Evolutionary conservation across 2,329 filamentous ascomycete species (phyloP).

Genomic region (Phaeosphaeriaceae sp.): DNA sequence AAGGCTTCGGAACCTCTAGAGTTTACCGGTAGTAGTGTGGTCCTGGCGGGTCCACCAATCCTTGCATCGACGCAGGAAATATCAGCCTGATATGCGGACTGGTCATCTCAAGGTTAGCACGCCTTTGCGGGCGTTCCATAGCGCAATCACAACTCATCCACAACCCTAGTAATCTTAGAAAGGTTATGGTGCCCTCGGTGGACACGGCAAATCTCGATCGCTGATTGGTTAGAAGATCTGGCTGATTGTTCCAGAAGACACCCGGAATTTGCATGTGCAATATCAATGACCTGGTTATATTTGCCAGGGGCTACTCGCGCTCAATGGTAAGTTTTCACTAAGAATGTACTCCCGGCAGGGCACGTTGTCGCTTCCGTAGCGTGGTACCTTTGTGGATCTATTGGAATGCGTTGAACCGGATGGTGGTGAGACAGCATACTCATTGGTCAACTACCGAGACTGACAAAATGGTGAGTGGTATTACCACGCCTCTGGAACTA

Average conservation of each 20-base stretch:
- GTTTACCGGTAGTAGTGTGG: conserved; percentile 29
- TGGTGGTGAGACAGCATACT: conserved; percentile 10
- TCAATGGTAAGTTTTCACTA: conserved; percentile 23
- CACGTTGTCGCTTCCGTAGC: conserved; percentile 34
- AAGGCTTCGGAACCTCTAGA: conserved; percentile 28
- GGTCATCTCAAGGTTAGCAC: conserved; percentile 28
- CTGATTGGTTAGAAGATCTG: conserved; percentile 28
- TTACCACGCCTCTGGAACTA: conserved; percentile 36
- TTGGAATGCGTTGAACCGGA: conserved; percentile 6
- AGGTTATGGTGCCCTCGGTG: conserved; percentile 10
- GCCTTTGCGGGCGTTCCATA: conserved; percentile 20
- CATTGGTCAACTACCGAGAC: conserved; percentile 29
- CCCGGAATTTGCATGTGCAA: conserved; percentile 20
- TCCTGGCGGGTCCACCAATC: conserved; percentile 29
- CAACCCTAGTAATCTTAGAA: conserved; percentile 22
- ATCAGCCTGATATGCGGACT: conserved; percentile 45
- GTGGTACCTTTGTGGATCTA: conserved; percentile 25
- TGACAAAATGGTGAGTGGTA: conserved; percentile 32
- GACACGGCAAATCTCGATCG: conserved; percentile 12
- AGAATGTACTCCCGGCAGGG: conserved; percentile 24
- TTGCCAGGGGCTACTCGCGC: conserved; percentile 21
- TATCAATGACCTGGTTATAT: conserved; percentile 28
- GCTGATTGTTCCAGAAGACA: conserved; percentile 22
- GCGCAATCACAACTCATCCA: conserved; percentile 19
- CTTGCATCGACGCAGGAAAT: conserved; percentile 30